These are phyloP conservation scores for Fagopyrum homotropicum DNA, from an alignment of 148 eudicot species.

Conservation along the genomic window DNA sequence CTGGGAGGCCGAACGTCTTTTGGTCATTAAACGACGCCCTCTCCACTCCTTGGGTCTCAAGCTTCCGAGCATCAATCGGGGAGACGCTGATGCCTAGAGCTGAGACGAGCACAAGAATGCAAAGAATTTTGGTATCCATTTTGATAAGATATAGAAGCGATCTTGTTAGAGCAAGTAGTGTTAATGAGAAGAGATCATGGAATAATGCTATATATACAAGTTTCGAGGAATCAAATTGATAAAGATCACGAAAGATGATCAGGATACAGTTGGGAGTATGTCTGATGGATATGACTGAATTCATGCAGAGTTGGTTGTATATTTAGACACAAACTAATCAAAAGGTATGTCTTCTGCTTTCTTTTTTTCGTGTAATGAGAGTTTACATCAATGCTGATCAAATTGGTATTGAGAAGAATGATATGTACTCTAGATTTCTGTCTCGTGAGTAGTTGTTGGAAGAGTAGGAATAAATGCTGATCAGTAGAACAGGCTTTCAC, in stretches of 20 bases:
- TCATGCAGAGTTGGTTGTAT: neutral
- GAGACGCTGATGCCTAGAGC: neutral
- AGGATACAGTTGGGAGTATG: neutral
- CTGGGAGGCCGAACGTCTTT: slow-evolving; percentile 9
- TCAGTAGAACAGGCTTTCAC: too few species aligned
- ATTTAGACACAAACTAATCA: neutral
- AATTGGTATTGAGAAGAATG: neutral
- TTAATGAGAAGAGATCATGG: neutral
- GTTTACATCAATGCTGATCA: too few species aligned
- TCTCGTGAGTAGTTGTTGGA: slow-evolving; percentile 1
- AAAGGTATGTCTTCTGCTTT: too few species aligned
- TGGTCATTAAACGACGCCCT: neutral
- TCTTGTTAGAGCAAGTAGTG: neutral
- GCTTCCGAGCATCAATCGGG: neutral
- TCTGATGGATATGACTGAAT: neutral
- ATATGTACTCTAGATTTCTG: neutral
- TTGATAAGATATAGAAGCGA: neutral
- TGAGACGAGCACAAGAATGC: neutral
- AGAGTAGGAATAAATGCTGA: neutral
- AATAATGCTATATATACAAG: neutral
- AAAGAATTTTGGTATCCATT: neutral
- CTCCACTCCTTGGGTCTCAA: neutral
- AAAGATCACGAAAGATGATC: neutral
- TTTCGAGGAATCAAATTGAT: neutral
- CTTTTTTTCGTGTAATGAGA: too few species aligned